These are phyloP conservation scores for Pseudohyphozyma bogoriensis DNA, from an alignment of 768 basidiomycete species.

Conservation along the genomic window DNA sequence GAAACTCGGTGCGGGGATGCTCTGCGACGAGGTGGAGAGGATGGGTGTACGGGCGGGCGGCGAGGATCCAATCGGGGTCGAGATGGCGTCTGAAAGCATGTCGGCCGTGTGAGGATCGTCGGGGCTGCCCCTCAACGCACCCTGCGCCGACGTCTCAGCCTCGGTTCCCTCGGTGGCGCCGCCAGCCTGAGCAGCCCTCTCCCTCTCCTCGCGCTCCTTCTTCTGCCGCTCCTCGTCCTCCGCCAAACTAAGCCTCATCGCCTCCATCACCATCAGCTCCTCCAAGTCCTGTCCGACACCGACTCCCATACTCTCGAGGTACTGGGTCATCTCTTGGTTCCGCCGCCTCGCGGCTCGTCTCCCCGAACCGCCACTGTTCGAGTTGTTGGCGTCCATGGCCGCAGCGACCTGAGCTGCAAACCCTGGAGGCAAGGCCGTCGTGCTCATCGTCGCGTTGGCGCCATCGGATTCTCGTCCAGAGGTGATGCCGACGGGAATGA, in stretches of 20 bases:
- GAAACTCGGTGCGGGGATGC: no score
- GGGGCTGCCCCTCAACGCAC: not conserved
- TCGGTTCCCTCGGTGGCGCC: not conserved
- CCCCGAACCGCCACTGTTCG: constrained; percentile 2
- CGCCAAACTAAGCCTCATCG: constrained; percentile 85
- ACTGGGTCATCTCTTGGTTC: constrained; percentile 8
- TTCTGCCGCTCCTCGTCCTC: constrained; percentile 91
- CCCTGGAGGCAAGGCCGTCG: constrained; percentile 12
- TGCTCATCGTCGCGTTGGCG: constrained; percentile 35
- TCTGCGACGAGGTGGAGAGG: not conserved
- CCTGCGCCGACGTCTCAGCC: not conserved
- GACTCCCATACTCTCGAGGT: constrained; percentile 19
- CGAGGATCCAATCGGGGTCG: not conserved
- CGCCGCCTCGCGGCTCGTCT: constrained; percentile 8
- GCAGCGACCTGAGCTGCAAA: constrained; percentile 24
- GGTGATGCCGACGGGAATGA: constrained; percentile 92
- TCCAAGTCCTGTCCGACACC: constrained; percentile 29
- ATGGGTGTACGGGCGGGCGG: not conserved
- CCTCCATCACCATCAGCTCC: constrained; percentile 97
- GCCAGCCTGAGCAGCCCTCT: not conserved
- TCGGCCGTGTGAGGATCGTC: constrained; percentile 3
- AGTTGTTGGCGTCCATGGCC: constrained; percentile 19
- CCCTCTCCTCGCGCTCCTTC: constrained; percentile 39
- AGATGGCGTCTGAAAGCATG: constrained; percentile 20
- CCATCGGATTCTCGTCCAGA: constrained; percentile 71